Evolutionary conservation across 441 rosid species (phyloP), one percentile per base, ranked within the genome.

Genomic region (Erysimum cheiri): DNA sequence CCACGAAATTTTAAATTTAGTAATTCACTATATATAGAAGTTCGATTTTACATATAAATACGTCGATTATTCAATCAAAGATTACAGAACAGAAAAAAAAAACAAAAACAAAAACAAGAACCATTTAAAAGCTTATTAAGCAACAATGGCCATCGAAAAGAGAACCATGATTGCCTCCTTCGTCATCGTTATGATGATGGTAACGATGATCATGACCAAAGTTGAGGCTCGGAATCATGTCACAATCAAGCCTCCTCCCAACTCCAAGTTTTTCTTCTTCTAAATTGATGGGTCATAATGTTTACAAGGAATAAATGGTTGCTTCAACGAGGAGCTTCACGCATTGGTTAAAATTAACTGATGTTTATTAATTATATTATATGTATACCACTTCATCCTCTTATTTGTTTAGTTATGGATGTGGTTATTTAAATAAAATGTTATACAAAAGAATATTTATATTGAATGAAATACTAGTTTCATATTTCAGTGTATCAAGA

Each of bases 141-240:
- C 37, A 69, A 33, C 15, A 29, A 75, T 75, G 79, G 75, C 75
- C 35, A 40, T 69, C 54, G 79, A 69, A 49, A 75, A 62, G 73
- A 75, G 53, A 57, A 69, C 67, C 31, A 22, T 75, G 49, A 55
- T 74, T 26, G 71, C 71, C 50, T 39, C 75, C 10, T 69, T 75
- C 66, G 33, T 69, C 28, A 64, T 70, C n/a, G 54, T 75, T 8
- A 0, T 75, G 36, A 75, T 75, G 71, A 48, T 75, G 41, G 64
- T 69, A 15, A 63, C 65, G 43, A 69, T 75, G 75, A 41, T 69
- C 33, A 50, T 58, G 55, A 64, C 26, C 32, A 17, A 69, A 31
- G 75, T 48, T 4, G 79, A 75, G 46, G 79, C 70, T 0, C 14
- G 78, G 70, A 61, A 61, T 12, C 74, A 68, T 64, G 70, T 61